A percentile compares a stretch with the other conserved stretches of the same genome.
Conservation (phyloP, 1,284 basidiomycete genomes). For the Rhizoctonia solani region DNA sequence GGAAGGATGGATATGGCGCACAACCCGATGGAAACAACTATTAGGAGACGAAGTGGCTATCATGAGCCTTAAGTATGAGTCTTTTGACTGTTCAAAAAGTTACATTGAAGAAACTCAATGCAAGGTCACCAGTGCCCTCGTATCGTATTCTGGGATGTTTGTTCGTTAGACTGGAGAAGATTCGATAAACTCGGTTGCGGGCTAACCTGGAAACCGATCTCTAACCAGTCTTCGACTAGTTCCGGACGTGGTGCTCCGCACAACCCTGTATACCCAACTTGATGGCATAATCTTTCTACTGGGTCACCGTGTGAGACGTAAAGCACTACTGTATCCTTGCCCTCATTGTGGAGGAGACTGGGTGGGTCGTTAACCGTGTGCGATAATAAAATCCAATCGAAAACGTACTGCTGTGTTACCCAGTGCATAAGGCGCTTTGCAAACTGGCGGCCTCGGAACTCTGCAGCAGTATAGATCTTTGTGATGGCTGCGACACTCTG, state of each 20-base stretch:
- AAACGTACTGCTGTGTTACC: constrained; percentile 45
- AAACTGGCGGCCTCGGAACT: constrained; percentile 56
- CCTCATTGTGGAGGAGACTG: constrained; percentile 46
- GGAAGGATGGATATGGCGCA: too few relatives aligned
- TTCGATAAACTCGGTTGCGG: constrained; percentile 52
- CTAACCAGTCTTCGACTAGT: constrained; percentile 58
- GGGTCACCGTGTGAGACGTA: constrained; percentile 61
- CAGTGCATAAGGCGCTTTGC: constrained; percentile 60
- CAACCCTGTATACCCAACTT: constrained; percentile 63
- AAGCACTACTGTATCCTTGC: constrained; percentile 49
- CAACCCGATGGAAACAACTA: too few relatives aligned
- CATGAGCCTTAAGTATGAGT: too few relatives aligned
- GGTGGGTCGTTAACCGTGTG: neutral
- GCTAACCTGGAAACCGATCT: constrained; percentile 63
- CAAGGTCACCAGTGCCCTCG: constrained; percentile 10
- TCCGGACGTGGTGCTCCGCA: constrained; percentile 43
- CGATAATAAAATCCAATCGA: neutral
- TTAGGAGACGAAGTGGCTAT: too few relatives aligned
- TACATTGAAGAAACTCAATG: too few relatives aligned
- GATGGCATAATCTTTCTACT: constrained; percentile 58
- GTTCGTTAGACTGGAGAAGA: constrained; percentile 33
- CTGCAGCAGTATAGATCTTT: constrained; percentile 63
- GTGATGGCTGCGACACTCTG: constrained; percentile 60
- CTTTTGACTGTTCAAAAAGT: too few relatives aligned
- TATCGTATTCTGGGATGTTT: neutral